phyloP scores from a whole-genome alignment of 352 stramenopile genomes.

The Phytophthora sp. region DNA sequence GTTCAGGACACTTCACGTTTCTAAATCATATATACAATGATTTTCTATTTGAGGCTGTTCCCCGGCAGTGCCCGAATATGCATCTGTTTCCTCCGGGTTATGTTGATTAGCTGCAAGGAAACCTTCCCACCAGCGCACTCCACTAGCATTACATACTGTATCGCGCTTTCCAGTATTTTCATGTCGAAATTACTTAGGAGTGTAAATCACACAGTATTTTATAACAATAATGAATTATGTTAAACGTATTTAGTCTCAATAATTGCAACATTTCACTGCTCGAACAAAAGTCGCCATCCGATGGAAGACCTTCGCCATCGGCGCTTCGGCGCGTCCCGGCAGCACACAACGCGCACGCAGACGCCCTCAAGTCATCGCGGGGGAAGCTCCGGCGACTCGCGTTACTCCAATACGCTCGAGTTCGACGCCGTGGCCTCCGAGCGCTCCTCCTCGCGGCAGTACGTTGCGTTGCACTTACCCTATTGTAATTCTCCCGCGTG shows the following conservation, averaged over 20 bases:
- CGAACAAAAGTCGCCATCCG: not conserved
- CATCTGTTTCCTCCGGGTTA: no score
- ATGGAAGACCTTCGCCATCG: constrained; percentile 22
- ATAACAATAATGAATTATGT: no score
- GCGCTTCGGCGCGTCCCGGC: constrained; percentile 22
- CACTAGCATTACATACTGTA: no score
- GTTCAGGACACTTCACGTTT: no score
- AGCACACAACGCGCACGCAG: constrained; percentile 1
- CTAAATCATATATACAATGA: no score
- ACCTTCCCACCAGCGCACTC: no score
- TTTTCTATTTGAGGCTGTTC: no score
- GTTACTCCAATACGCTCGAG: constrained; percentile 16
- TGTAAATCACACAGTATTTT: no score
- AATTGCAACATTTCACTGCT: not conserved
- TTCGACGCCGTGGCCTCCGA: constrained; percentile 12
- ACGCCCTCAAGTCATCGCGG: not conserved
- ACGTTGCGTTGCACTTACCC: not conserved
- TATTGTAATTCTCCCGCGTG: not conserved
- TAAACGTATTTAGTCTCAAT: not conserved
- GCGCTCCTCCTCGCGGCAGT: constrained; percentile 7
- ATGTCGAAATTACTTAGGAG: no score
- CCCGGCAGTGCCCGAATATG: no score
- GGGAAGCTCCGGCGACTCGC: not conserved
- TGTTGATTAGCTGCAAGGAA: no score
- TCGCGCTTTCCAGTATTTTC: no score